phyloP scores from a whole-genome alignment of 805 yeast species.

The Debaryomyces hansenii region DNA sequence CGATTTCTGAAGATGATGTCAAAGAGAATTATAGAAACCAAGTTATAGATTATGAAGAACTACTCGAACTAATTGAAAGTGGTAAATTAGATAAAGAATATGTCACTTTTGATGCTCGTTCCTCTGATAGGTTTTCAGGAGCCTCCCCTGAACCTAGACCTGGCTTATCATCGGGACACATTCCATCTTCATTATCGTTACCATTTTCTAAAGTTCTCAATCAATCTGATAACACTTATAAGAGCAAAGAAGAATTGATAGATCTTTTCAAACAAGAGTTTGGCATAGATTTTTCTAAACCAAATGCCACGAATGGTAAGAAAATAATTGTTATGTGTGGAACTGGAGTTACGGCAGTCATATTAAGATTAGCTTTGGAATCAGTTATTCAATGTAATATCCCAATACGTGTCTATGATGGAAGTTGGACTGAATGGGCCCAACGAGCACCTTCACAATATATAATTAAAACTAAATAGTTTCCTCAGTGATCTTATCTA shows the following conservation, averaged over 20 bases:
- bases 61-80: conserved; percentile 55
- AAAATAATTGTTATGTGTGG: conserved; percentile 91
- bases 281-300: conserved; percentile 28
- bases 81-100: conserved; percentile 46
- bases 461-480: conserved; percentile 40
- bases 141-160: conserved; percentile 84
- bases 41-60: conserved; percentile 66
- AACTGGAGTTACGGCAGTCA: conserved; percentile 93
- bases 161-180: conserved; percentile 86
- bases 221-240: conserved; percentile 43
- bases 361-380: conserved; percentile 69
- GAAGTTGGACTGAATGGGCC: conserved; percentile 88
- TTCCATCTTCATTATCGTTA: conserved; percentile 74
- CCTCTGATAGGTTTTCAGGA: conserved; percentile 74
- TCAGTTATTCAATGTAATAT: conserved; percentile 35
- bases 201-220: conserved; percentile 71
- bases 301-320: conserved; percentile 41
- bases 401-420: conserved; percentile 59
- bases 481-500: background rate
- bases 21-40: conserved; percentile 38
- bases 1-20: conserved; percentile 26
- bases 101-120: conserved; percentile 78
- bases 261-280: conserved; percentile 42
- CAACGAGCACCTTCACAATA: conserved; percentile 61
- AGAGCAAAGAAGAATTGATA: conserved; percentile 45